These are phyloP conservation scores for Protea cynaroides DNA, from an alignment of 164 flowering plant species.

Conservation along the genomic window DNA sequence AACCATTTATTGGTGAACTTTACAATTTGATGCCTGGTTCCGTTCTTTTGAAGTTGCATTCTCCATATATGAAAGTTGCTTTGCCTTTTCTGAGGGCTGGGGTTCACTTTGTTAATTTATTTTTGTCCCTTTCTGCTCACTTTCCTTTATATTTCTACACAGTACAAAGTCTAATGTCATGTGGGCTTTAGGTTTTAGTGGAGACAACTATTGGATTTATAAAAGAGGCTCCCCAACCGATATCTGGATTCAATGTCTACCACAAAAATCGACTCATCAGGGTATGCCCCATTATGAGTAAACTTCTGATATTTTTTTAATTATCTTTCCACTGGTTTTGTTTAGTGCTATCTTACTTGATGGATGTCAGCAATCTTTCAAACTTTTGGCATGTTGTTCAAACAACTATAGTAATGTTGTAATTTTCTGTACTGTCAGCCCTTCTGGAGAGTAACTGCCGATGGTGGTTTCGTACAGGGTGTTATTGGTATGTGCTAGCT, in stretches of 20 bases:
- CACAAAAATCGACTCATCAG: slow-evolving; percentile 92
- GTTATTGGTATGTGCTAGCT: slow-evolving; percentile 59
- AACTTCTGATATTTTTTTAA: too few relatives aligned
- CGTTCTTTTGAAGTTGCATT: too few relatives aligned
- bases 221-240: slow-evolving; percentile 69
- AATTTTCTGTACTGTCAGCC: slow-evolving; percentile 48
- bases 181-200: slow-evolving; percentile 42
- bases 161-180: neutral
- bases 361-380: neutral
- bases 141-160: neutral
- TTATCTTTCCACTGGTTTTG: neutral
- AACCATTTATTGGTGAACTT: too few relatives aligned
- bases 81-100: neutral
- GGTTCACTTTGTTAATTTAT: neutral
- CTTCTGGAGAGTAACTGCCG: slow-evolving; percentile 73
- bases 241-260: slow-evolving; percentile 76
- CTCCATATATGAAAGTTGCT: too few relatives aligned
- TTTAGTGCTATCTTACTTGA: neutral
- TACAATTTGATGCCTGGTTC: too few relatives aligned
- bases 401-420: slow-evolving; percentile 2
- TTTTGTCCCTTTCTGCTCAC: neutral
- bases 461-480: slow-evolving; percentile 37
- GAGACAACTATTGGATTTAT: slow-evolving; percentile 71
- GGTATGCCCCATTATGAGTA: slow-evolving; percentile 35
- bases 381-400: neutral